These are phyloP conservation scores for Dendryphion nanum DNA, from an alignment of 2,329 filamentous ascomycete species.

Conservation along the genomic window DNA sequence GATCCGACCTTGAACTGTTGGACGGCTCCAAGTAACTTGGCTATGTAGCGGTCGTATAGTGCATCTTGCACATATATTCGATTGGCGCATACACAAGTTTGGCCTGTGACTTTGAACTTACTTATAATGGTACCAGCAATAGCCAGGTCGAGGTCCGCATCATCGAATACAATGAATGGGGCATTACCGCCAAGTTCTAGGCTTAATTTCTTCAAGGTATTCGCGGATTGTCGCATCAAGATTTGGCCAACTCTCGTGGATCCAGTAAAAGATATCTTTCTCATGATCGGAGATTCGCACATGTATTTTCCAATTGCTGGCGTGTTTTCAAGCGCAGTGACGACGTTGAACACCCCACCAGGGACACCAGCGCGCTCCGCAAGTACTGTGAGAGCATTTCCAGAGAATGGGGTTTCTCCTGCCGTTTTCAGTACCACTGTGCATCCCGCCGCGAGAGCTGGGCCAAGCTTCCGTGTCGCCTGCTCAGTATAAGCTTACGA, in stretches of 20 bases:
- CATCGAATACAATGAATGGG: conserved; percentile 11
- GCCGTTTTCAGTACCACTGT: conserved; percentile 29
- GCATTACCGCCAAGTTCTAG: conserved; percentile 18
- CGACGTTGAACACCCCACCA: conserved; percentile 4
- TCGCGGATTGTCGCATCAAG: conserved; percentile 7
- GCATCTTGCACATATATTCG: conserved; percentile 4
- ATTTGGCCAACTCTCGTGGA: conserved; percentile 11
- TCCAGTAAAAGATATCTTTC: conserved; percentile 19
- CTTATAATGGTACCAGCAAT: conserved; percentile 1
- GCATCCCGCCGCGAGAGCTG: conserved; percentile 35
- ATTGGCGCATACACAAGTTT: conserved; percentile 9
- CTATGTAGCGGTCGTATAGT: conserved; percentile 1
- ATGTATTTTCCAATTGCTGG: conserved; percentile 8
- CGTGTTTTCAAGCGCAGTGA: not conserved
- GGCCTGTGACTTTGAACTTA: conserved; percentile 6
- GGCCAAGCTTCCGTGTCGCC: conserved; percentile 25
- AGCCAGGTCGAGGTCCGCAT: conserved; percentile 5
- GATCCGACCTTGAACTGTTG: not conserved
- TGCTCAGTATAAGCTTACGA: conserved; percentile 10
- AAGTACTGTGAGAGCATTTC: conserved; percentile 23
- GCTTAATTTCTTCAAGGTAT: conserved; percentile 10
- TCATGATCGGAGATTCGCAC: conserved; percentile 7
- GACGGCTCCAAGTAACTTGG: not conserved
- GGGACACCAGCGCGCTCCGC: conserved; percentile 27
- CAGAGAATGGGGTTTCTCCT: conserved; percentile 28